These are phyloP conservation scores for Calonectria leucothoes DNA, from an alignment of 2,329 filamentous ascomycete genomes.

Conservation along the genomic window DNA sequence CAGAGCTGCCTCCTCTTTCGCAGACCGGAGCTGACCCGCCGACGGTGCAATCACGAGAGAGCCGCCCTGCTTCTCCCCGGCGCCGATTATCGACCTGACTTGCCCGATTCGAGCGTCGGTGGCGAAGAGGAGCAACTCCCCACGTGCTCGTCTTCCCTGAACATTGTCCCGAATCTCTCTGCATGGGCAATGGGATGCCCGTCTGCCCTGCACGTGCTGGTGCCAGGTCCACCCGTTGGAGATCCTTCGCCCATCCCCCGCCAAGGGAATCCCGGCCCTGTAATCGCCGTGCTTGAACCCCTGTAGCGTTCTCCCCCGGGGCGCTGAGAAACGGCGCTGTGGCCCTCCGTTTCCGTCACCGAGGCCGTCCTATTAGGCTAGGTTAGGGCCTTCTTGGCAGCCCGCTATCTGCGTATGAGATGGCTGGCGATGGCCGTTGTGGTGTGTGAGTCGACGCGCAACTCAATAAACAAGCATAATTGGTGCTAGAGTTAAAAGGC, in stretches of 20 bases:
- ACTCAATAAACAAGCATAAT: conserved; percentile 24
- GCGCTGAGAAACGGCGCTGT: background rate
- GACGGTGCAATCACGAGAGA: background rate
- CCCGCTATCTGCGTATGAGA: background rate
- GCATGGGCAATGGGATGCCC: conserved; percentile 23
- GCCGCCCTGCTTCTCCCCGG: background rate
- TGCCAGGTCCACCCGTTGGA: conserved; percentile 27
- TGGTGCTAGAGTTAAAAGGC: background rate
- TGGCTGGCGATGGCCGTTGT: background rate
- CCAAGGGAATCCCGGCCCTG: conserved; percentile 14
- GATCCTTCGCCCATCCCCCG: conserved; percentile 11
- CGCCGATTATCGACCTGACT: background rate
- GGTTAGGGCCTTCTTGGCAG: background rate
- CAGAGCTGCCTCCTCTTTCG: background rate
- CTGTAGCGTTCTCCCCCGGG: conserved; percentile 11
- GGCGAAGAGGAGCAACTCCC: conserved; percentile 15
- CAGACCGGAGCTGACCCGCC: background rate
- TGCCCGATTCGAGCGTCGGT: background rate
- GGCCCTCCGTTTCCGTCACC: conserved; percentile 34
- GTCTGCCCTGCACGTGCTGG: conserved; percentile 32
- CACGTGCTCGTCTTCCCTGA: conserved; percentile 28
- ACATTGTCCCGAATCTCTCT: background rate
- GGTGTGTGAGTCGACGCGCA: background rate
- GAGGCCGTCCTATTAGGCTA: conserved; percentile 18
- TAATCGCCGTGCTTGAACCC: background rate